A percentile compares a stretch with the other conserved stretches of the same genome.
These are phyloP conservation scores for Backusella sp. DNA, from an alignment of 192 early-diverging fungal genomes.

Conservation along the genomic window DNA sequence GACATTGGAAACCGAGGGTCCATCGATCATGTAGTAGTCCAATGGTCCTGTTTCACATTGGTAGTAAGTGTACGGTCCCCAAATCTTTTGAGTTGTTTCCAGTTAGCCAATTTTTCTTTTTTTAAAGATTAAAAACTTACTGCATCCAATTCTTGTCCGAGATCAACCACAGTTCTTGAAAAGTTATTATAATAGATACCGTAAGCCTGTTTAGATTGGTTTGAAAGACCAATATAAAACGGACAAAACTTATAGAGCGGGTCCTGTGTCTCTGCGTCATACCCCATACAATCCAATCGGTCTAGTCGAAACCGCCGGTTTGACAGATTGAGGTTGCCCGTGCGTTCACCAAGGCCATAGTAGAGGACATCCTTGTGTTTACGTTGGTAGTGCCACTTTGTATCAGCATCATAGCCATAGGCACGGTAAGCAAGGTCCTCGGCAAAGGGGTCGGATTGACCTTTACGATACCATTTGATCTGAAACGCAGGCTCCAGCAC, in stretches of 20 bases:
- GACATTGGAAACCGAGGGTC: conserved; percentile 42
- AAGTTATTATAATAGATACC: conserved; percentile 59
- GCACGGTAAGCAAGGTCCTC: conserved; percentile 51
- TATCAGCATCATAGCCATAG: conserved; percentile 36
- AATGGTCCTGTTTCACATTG: conserved; percentile 36
- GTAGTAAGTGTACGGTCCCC: conserved; percentile 51
- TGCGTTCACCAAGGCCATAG: conserved; percentile 56
- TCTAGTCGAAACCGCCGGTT: conserved; percentile 48
- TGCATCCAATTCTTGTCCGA: conserved; percentile 42
- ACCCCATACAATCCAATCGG: conserved; percentile 56
- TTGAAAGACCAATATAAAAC: conserved; percentile 45
- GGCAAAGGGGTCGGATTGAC: conserved; percentile 27
- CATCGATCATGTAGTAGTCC: conserved; percentile 43
- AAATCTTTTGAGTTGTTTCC: conserved; percentile 29
- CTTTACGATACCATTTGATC: background rate
- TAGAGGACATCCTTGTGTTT: conserved; percentile 30
- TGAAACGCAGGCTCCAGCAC: background rate
- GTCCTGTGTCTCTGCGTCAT: conserved; percentile 51
- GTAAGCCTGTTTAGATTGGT: conserved; percentile 32
- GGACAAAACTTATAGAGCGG: conserved; percentile 62
- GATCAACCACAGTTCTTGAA: conserved; percentile 45
- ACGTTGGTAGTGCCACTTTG: conserved; percentile 43
- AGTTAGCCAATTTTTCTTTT: background rate
- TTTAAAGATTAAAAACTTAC: conserved; percentile 7
- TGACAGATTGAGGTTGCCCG: conserved; percentile 42